A percentile compares a stretch with the other conserved stretches of the same genome.
These are phyloP conservation scores for Blastobotrys elegans DNA, from an alignment of 1,139 yeast genomes.

Conservation along the genomic window DNA sequence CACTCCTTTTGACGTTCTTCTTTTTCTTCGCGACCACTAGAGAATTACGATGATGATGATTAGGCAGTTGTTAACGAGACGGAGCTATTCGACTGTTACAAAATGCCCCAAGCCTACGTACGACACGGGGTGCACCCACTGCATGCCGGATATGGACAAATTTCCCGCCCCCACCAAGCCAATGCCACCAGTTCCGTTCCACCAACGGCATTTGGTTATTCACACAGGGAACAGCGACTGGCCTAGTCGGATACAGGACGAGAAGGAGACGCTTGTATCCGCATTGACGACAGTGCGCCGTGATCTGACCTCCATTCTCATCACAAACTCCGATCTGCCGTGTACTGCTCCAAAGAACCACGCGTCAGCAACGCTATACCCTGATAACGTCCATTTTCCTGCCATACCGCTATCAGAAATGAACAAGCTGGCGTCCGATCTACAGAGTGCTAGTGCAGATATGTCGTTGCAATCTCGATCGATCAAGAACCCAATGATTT, in stretches of 20 bases:
- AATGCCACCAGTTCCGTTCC: slow-evolving; percentile 41
- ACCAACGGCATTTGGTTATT: slow-evolving; percentile 54
- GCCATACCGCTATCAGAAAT: slow-evolving; percentile 34
- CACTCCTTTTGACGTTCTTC: background rate
- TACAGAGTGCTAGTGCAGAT: slow-evolving; percentile 21
- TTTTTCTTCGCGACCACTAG: background rate
- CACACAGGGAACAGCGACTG: slow-evolving; percentile 44
- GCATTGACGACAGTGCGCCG: slow-evolving; percentile 10
- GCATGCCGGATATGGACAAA: slow-evolving; percentile 38
- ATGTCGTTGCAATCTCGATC: background rate
- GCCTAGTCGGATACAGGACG: slow-evolving; percentile 54
- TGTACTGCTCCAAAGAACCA: slow-evolving; percentile 11
- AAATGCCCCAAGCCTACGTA: slow-evolving; percentile 48
- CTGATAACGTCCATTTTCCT: slow-evolving; percentile 46
- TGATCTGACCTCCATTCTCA: slow-evolving; percentile 36
- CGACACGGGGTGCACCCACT: slow-evolving; percentile 62
- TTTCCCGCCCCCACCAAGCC: slow-evolving; percentile 19
- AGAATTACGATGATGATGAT: no score
- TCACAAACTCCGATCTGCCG: slow-evolving; percentile 41
- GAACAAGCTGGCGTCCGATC: slow-evolving; percentile 42
- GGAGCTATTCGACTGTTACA: background rate
- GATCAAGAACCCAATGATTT: slow-evolving; percentile 26
- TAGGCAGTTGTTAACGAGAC: no score
- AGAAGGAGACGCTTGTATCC: slow-evolving; percentile 40
- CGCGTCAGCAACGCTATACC: slow-evolving; percentile 42